Percentiles rank a stretch among this genome's conserved stretches.
phyloP scores from a whole-genome alignment of 139 green algal genomes.

The Coelastrella sp. region DNA sequence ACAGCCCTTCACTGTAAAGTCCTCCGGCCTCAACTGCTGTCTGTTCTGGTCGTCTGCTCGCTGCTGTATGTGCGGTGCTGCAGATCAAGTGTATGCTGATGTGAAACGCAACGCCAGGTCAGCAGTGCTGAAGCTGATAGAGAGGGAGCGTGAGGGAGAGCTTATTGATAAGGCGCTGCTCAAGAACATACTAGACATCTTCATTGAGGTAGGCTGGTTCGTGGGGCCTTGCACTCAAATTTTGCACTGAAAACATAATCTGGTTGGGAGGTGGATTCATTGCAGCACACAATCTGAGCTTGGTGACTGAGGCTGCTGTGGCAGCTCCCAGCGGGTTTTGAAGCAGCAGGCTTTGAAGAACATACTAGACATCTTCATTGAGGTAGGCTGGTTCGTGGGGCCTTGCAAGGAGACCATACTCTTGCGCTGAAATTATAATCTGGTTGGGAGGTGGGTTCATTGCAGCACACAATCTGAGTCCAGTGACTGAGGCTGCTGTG shows the following conservation, averaged over 20 bases:
- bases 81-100: slow-evolving; percentile 91
- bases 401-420: too few species aligned
- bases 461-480: too few species aligned
- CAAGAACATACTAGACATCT: slow-evolving; percentile 98
- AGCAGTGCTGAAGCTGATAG: slow-evolving; percentile 85
- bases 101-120: slow-evolving; percentile 79
- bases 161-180: slow-evolving; percentile 90
- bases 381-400: too few species aligned
- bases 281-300: too few species aligned
- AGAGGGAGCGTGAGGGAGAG: slow-evolving; percentile 96
- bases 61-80: neutral
- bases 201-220: slow-evolving; percentile 85
- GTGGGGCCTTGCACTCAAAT: too few species aligned
- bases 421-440: too few species aligned
- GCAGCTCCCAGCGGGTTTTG: neutral
- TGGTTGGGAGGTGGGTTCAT: too few species aligned
- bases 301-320: too few species aligned
- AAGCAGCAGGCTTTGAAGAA: neutral
- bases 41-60: slow-evolving; percentile 6
- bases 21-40: neutral
- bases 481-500: too few species aligned
- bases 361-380: too few species aligned
- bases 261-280: too few species aligned
- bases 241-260: too few species aligned
- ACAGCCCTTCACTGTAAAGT: neutral